These are phyloP conservation scores for Pythium vanterpoolii DNA, from an alignment of 352 stramenopile genomes.

Conservation along the genomic window DNA sequence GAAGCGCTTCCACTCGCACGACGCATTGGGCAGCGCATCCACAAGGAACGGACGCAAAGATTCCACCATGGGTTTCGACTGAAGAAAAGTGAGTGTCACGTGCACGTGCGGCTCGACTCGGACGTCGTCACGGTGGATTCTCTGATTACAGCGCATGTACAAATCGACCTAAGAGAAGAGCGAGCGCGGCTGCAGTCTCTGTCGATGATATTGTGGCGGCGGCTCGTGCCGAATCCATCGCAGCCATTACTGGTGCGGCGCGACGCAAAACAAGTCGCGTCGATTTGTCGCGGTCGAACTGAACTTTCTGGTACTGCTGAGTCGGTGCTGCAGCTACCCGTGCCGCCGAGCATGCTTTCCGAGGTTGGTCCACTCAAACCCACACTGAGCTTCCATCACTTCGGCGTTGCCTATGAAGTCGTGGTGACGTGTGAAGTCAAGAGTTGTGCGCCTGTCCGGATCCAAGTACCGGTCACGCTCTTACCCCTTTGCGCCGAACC, in stretches of 20 bases:
- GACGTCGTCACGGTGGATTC: not conserved
- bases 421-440: conserved; percentile 1
- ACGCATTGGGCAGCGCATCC: not conserved
- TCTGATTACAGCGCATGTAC: not conserved
- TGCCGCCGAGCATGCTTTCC: not conserved
- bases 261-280: not conserved
- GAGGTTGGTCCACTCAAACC: not conserved
- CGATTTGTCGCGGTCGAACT: not conserved
- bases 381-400: not conserved
- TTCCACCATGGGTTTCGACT: not conserved
- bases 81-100: not conserved
- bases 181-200: not conserved
- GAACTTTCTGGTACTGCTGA: not conserved
- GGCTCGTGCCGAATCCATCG: not conserved
- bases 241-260: not conserved
- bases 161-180: not conserved
- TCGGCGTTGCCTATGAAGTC: not conserved
- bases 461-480: not conserved
- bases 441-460: not conserved
- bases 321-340: not conserved
- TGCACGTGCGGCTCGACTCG: not conserved
- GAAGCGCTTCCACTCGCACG: not conserved
- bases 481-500: not conserved
- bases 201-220: not conserved
- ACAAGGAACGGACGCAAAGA: not conserved